phyloP scores from a whole-genome alignment of 2,329 filamentous ascomycete genomes.

The Exophiala alcalophila region DNA sequence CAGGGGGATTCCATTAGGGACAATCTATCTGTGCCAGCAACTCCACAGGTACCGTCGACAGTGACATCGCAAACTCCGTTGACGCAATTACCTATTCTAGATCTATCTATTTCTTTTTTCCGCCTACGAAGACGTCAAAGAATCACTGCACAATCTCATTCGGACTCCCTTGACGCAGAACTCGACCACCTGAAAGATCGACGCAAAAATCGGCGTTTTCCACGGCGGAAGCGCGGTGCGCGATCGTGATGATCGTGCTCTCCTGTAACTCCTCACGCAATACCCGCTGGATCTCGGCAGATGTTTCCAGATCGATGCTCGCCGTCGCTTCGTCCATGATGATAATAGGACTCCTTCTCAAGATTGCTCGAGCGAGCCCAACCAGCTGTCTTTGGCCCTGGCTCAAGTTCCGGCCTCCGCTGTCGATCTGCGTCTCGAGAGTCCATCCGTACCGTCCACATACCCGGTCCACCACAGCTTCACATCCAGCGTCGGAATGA shows the following conservation, averaged over 20 bases:
- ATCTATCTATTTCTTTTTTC: conserved; percentile 1
- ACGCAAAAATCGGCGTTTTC: conserved; percentile 26
- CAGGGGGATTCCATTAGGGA: not conserved
- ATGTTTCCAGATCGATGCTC: conserved; percentile 62
- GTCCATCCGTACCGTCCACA: conserved; percentile 56
- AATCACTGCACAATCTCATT: conserved; percentile 4
- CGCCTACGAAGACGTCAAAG: not conserved
- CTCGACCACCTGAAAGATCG: conserved; percentile 16
- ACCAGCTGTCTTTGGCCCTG: conserved; percentile 66
- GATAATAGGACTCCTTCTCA: conserved; percentile 59
- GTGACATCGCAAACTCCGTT: too few species aligned
- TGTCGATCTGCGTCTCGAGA: conserved; percentile 56
- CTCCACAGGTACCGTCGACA: not conserved
- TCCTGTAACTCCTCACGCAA: conserved; percentile 54
- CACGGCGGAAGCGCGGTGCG: conserved; percentile 63
- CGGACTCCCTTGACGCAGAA: conserved; percentile 16
- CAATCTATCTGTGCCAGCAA: not conserved
- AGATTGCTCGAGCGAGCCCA: conserved; percentile 60
- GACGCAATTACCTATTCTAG: not conserved
- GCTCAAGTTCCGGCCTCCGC: conserved; percentile 59
- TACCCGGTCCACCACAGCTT: conserved; percentile 53
- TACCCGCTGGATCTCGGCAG: conserved; percentile 53
- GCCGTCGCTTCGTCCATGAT: conserved; percentile 67
- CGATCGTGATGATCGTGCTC: conserved; percentile 64
- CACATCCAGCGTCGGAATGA: conserved; percentile 55